These are phyloP conservation scores for Neocucurbitaria cava DNA, from an alignment of 2,329 filamentous ascomycete species.

Conservation along the genomic window DNA sequence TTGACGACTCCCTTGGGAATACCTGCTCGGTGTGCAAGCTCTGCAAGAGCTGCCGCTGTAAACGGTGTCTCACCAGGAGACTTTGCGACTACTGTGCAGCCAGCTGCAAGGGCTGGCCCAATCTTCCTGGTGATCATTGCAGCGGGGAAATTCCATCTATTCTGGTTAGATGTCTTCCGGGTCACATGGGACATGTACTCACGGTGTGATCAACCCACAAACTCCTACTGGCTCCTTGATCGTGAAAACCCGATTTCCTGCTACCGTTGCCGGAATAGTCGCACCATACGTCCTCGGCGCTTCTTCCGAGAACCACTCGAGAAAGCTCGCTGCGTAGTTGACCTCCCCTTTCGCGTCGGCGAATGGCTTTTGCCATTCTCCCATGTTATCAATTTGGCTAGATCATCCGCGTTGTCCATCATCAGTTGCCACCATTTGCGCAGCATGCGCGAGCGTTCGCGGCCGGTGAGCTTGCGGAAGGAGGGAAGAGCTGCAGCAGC, in stretches of 20 bases:
- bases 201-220: conserved; percentile 80
- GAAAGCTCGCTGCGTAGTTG: conserved; percentile 50
- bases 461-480: conserved; percentile 75
- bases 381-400: conserved; percentile 84
- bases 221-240: conserved; percentile 86
- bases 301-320: conserved; percentile 52
- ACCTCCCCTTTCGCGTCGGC: conserved; percentile 57
- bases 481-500: conserved; percentile 76
- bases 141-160: conserved; percentile 76
- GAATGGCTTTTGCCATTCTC: conserved; percentile 88
- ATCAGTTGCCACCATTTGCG: conserved; percentile 84
- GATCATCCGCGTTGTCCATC: conserved; percentile 77
- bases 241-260: conserved; percentile 77
- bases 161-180: conserved; percentile 5
- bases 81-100: conserved; percentile 93
- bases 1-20: conserved; percentile 92
- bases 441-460: conserved; percentile 76
- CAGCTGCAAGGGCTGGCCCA: conserved; percentile 80
- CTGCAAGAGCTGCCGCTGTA: conserved; percentile 84
- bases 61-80: conserved; percentile 92
- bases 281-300: conserved; percentile 62
- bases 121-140: conserved; percentile 61
- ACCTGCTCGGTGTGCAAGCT: conserved; percentile 84
- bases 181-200: conserved; percentile 14
- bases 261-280: conserved; percentile 72